Evolutionary conservation across 257 asterid species (phyloP).

Genomic region (Solanum stenotomum): DNA sequence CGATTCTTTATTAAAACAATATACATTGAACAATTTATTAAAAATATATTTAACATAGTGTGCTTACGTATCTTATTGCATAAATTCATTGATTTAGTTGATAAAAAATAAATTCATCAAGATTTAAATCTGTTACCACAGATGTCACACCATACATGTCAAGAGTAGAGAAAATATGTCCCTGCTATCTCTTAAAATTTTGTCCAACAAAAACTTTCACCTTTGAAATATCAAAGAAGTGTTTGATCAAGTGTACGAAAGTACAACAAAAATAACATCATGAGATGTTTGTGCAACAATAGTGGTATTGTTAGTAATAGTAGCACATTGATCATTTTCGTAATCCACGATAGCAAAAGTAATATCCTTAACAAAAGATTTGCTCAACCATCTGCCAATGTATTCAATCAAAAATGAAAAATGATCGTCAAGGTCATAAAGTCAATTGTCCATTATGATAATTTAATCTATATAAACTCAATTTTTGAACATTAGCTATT

Average conservation of each 20-base stretch:
- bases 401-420: no score
- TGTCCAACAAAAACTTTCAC: not conserved
- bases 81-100: not conserved
- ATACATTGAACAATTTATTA: not conserved
- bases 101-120: no score
- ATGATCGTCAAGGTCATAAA: not conserved
- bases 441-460: not conserved
- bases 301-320: not conserved
- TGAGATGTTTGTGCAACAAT: not conserved
- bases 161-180: not conserved
- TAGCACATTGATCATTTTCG: not conserved
- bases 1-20: not conserved
- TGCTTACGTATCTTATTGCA: not conserved
- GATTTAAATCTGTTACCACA: no score
- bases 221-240: not conserved
- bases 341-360: not conserved
- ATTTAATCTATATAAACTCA: not conserved
- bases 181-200: not conserved
- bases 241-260: no score
- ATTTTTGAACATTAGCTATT: not conserved
- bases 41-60: no score
- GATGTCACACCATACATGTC: not conserved
- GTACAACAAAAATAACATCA: not conserved
- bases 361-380: no score
- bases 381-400: not conserved